These are phyloP conservation scores for Linaria vulgaris DNA, from an alignment of 257 asterid genomes.

Conservation along the genomic window DNA sequence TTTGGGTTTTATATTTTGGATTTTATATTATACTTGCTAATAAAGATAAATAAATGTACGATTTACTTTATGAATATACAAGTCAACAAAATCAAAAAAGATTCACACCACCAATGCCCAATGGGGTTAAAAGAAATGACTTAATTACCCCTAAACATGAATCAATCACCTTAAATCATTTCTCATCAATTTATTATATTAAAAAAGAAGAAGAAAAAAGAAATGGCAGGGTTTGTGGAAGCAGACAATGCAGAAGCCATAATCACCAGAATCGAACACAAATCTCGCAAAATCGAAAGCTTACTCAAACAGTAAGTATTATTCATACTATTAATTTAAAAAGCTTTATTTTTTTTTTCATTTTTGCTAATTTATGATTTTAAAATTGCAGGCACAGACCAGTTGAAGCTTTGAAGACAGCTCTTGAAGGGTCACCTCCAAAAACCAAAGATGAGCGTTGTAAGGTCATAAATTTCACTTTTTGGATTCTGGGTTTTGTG, in stretches of 20 bases:
- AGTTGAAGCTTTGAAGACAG: slow-evolving; percentile 96
- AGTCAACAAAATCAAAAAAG: no score
- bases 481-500: neutral
- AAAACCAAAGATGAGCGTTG: slow-evolving; percentile 93
- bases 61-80: no score
- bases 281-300: slow-evolving; percentile 96
- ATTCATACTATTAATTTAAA: no score
- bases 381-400: slow-evolving; percentile 71
- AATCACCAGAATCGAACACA: slow-evolving; percentile 87
- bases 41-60: no score
- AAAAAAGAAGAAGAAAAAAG: neutral
- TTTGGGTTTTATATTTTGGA: neutral
- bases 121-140: no score
- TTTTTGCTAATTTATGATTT: neutral
- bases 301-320: slow-evolving; percentile 78
- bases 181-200: neutral
- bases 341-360: neutral
- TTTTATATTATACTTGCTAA: no score
- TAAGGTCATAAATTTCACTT: slow-evolving; percentile 49
- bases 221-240: slow-evolving; percentile 64
- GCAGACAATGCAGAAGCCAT: slow-evolving; percentile 90
- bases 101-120: no score
- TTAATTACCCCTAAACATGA: no score
- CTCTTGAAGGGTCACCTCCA: slow-evolving; percentile 97
- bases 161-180: no score